phyloP scores from a whole-genome alignment of 1,284 basidiomycete species.

The Bothia castanella region DNA sequence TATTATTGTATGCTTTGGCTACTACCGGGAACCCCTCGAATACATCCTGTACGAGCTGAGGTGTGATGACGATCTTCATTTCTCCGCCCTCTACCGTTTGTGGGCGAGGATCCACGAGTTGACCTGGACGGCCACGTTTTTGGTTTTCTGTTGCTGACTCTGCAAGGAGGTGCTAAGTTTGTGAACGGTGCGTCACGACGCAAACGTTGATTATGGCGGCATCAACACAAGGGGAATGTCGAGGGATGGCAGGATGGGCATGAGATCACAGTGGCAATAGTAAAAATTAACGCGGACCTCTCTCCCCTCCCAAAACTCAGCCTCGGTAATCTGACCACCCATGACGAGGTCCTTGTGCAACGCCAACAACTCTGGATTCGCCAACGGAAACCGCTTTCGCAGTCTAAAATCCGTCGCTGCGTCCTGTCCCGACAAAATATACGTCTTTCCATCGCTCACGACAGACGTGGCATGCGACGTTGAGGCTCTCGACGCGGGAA shows the following conservation, averaged over 20 bases:
- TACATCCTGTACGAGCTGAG: constrained; percentile 90
- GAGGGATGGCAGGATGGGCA: not conserved
- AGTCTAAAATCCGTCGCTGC: constrained; percentile 64
- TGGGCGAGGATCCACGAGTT: constrained; percentile 86
- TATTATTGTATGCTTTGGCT: constrained; percentile 86
- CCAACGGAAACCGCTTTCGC: constrained; percentile 75
- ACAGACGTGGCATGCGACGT: constrained; percentile 60
- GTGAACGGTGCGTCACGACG: no score
- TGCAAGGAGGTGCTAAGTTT: constrained; percentile 58
- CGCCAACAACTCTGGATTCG: constrained; percentile 68
- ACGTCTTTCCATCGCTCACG: constrained; percentile 51
- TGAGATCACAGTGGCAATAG: not conserved
- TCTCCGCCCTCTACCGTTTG: constrained; percentile 76
- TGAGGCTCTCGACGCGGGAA: constrained; percentile 35
- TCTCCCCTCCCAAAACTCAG: constrained; percentile 93
- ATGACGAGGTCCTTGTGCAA: constrained; percentile 87
- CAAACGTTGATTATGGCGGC: no score
- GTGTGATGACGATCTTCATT: constrained; percentile 88
- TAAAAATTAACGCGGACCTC: constrained; percentile 54
- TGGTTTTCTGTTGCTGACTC: constrained; percentile 72
- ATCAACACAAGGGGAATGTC: no score
- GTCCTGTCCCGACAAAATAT: constrained; percentile 55
- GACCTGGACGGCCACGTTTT: constrained; percentile 77
- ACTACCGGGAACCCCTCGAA: constrained; percentile 98
- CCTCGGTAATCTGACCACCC: constrained; percentile 79